Base-by-base conservation (phyloP, 768 basidiomycete species). In the Fistulinella prunicolor region DNA sequence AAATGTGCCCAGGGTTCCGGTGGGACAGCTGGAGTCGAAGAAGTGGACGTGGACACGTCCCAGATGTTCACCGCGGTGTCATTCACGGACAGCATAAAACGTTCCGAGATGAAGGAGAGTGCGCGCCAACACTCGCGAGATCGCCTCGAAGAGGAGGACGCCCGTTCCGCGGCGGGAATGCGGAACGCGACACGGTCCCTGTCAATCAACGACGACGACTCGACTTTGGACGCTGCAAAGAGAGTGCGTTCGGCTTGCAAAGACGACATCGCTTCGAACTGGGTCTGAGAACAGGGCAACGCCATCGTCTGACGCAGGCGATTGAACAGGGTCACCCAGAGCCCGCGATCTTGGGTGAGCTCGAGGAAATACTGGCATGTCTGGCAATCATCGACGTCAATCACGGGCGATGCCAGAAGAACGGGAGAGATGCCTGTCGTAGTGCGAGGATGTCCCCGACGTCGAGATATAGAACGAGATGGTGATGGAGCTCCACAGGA, bases 401-500 rank as follows among this genome's bases (percentile, higher is more conserved):
- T 32, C n/a, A n/a, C n/a, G n/a, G n/a, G n/a, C n/a, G n/a, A n/a
- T n/a, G n/a, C n/a, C 13, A 14, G 13, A 14, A 32, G 30, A 32
- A 32, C 26, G 26, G n/a, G 26, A 28, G 26, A 6, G 26, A 32
- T 32, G 13, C 30, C 30, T 32, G 7, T 32, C 30, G 30, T 32
- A 32, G 30, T 4, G 30, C 30, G 13, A 32, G 7, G 13, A 32
- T 14, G 30, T 32, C 30, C 30, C 13, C 9, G 7, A 32, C 7
- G 30, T 32, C 30, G 9, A 64, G 54, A 23, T 46, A 51, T 39
- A 6, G 19, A 19, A 55, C 17, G 36, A 65, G 42, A 6, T 50
- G 44, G 24, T 47, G 38, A 34, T 44, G 49, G 4, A 64, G 41
- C 36, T 64, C 62, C 13, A 52, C 50, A 0, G 61, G 63, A 16